phyloP scores from a whole-genome alignment of 1,139 yeast genomes.

The Debaryomycetaceae sp. region DNA sequence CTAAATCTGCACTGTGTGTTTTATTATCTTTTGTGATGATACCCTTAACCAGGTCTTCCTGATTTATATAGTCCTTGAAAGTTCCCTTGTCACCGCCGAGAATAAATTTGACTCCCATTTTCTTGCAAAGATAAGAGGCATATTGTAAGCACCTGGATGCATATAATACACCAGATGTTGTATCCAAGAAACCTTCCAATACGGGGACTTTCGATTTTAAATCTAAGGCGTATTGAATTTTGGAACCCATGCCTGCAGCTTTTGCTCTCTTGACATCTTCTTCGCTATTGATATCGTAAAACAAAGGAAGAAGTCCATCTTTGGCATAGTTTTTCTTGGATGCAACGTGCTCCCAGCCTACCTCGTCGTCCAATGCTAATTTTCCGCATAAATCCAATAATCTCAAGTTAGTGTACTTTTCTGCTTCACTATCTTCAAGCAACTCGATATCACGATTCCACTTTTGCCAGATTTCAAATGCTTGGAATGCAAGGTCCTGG shows the following conservation, averaged over 20 bases:
- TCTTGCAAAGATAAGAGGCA: conserved; percentile 18
- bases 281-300: conserved; percentile 20
- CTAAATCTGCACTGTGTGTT: conserved; percentile 24
- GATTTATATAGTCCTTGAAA: conserved; percentile 14
- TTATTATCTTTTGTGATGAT: conserved; percentile 25
- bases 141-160: conserved; percentile 29
- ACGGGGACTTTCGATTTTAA: conserved; percentile 1
- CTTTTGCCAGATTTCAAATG: conserved; percentile 16
- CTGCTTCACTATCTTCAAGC: conserved; percentile 1
- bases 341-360: conserved; percentile 15
- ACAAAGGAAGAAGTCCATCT: conserved; percentile 20
- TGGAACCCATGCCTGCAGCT: conserved; percentile 13
- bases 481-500: conserved; percentile 30
- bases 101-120: conserved; percentile 25
- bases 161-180: conserved; percentile 31
- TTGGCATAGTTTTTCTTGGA: conserved; percentile 13
- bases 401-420: conserved; percentile 4
- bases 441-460: conserved; percentile 6
- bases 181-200: conserved; percentile 23
- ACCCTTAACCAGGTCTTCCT: conserved; percentile 19
- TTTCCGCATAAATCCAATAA: conserved; percentile 23
- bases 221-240: not conserved
- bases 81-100: conserved; percentile 17
- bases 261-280: conserved; percentile 19
- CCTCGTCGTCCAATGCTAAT: conserved; percentile 18